A percentile compares a stretch with the other conserved stretches of the same genome.
phyloP scores from a whole-genome alignment of 2,329 filamentous ascomycete species.

The Ophiostoma triangulosporum region DNA sequence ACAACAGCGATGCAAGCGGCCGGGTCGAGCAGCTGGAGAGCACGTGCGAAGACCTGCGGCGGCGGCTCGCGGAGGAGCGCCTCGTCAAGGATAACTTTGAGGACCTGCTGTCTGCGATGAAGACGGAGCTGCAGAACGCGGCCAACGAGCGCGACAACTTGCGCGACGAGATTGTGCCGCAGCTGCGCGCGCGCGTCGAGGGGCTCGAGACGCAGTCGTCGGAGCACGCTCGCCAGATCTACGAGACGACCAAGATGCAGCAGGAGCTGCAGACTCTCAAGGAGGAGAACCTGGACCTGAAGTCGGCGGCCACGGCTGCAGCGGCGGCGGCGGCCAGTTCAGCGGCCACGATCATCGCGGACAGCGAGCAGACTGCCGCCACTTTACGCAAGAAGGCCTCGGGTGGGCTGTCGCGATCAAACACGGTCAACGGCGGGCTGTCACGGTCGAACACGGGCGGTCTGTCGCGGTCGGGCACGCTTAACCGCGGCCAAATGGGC shows the following conservation, averaged over 20 bases:
- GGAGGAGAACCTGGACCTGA: conserved; percentile 35
- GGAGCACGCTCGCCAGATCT: conserved; percentile 58
- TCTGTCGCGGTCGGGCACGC: conserved; percentile 41
- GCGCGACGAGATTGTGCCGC: conserved; percentile 73
- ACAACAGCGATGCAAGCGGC: conserved; percentile 35
- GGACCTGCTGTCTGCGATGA: conserved; percentile 73
- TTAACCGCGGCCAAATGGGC: conserved; percentile 23
- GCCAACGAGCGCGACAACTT: conserved; percentile 86
- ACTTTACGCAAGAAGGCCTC: neutral
- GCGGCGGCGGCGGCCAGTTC: conserved; percentile 13
- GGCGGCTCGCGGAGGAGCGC: conserved; percentile 72
- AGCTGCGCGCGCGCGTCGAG: conserved; percentile 62
- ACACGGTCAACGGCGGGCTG: conserved; percentile 34
- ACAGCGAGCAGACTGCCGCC: conserved; percentile 6
- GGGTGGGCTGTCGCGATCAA: conserved; percentile 34
- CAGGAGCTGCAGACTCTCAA: conserved; percentile 55
- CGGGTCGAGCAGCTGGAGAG: conserved; percentile 64
- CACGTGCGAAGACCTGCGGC: conserved; percentile 67
- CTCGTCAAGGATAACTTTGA: conserved; percentile 87
- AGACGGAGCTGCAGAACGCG: conserved; percentile 66
- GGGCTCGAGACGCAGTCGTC: conserved; percentile 63
- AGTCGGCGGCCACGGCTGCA: conserved; percentile 7
- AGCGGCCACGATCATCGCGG: neutral
- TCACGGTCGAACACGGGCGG: conserved; percentile 37
- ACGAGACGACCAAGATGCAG: conserved; percentile 73